Evolutionary conservation across 129 eudicot genomes (phyloP).

Genomic region (Saussurea involucrata): DNA sequence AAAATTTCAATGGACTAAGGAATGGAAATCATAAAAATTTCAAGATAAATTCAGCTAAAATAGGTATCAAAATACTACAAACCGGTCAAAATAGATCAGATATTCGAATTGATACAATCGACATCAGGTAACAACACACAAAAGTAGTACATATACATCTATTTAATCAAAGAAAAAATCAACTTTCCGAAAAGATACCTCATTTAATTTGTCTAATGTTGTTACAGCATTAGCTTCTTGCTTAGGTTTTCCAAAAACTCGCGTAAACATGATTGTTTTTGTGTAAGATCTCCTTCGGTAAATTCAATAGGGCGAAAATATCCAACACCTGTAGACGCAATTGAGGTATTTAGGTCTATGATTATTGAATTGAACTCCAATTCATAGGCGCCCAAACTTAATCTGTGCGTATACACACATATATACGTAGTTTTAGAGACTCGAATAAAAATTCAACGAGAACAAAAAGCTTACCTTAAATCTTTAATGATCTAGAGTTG

Average conservation of each 20-base stretch:
- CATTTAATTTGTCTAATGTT: conserved; percentile 38
- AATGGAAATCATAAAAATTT: neutral
- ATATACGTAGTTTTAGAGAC: neutral
- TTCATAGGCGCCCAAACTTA: conserved; percentile 11
- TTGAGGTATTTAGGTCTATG: conserved; percentile 4
- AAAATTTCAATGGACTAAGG: neutral
- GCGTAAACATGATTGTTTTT: conserved; percentile 26
- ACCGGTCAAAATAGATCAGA: neutral
- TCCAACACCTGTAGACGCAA: conserved; percentile 12
- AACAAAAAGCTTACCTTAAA: conserved; percentile 4
- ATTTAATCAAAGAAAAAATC: neutral
- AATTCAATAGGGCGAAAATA: neutral
- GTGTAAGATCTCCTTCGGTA: neutral
- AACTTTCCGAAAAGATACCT: conserved; percentile 9
- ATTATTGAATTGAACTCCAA: neutral
- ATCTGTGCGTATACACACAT: neutral
- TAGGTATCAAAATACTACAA: conserved; percentile 1
- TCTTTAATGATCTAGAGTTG: neutral
- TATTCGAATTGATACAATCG: neutral
- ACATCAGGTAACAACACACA: neutral
- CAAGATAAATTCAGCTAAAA: neutral
- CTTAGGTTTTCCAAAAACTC: conserved; percentile 44
- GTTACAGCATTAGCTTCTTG: conserved; percentile 42
- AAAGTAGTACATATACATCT: neutral
- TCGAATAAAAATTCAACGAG: conserved; percentile 3